A percentile compares a stretch with the other conserved stretches of the same genome.
phyloP scores from a whole-genome alignment of 768 basidiomycete genomes.

The Tulasnella sp. region DNA sequence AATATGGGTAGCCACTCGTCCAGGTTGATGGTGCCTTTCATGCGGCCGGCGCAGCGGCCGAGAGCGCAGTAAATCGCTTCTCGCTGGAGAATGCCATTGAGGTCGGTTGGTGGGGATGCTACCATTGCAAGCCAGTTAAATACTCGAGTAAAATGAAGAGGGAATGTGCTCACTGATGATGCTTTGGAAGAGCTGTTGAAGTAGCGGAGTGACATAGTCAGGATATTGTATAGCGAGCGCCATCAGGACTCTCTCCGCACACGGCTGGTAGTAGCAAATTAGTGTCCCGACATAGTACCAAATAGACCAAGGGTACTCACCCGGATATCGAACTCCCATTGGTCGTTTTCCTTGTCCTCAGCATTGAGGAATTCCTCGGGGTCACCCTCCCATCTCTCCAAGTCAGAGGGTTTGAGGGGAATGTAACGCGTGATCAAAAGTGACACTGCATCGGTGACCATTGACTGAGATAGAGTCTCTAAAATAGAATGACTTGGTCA shows the following conservation, averaged over 20 bases:
- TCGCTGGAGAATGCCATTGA: slow-evolving; percentile 61
- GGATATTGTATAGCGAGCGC: slow-evolving; percentile 64
- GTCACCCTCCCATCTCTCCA: slow-evolving; percentile 76
- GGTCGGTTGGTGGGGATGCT: slow-evolving; percentile 36
- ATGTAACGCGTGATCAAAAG: slow-evolving; percentile 78
- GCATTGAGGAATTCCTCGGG: slow-evolving; percentile 92
- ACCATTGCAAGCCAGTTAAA: not conserved
- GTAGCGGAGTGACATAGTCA: slow-evolving; percentile 58
- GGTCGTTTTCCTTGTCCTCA: slow-evolving; percentile 82
- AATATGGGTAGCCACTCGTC: slow-evolving; percentile 51
- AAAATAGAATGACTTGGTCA: not conserved
- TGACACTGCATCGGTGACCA: slow-evolving; percentile 64
- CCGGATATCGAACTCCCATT: slow-evolving; percentile 89
- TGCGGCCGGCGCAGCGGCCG: slow-evolving; percentile 64
- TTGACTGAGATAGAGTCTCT: slow-evolving; percentile 55
- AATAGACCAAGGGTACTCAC: slow-evolving; percentile 40
- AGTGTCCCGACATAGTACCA: not conserved
- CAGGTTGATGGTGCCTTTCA: slow-evolving; percentile 60
- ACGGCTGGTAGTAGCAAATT: slow-evolving; percentile 50
- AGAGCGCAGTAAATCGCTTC: slow-evolving; percentile 85
- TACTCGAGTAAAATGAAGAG: not conserved
- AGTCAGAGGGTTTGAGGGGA: slow-evolving; percentile 70
- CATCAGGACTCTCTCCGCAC: slow-evolving; percentile 87
- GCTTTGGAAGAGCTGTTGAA: slow-evolving; percentile 51
- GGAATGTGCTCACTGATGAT: slow-evolving; percentile 46